Evolutionary conservation across 768 basidiomycete genomes (phyloP), one percentile per base, ranked within the genome.

Genomic region (Podaxis rugospora): DNA sequence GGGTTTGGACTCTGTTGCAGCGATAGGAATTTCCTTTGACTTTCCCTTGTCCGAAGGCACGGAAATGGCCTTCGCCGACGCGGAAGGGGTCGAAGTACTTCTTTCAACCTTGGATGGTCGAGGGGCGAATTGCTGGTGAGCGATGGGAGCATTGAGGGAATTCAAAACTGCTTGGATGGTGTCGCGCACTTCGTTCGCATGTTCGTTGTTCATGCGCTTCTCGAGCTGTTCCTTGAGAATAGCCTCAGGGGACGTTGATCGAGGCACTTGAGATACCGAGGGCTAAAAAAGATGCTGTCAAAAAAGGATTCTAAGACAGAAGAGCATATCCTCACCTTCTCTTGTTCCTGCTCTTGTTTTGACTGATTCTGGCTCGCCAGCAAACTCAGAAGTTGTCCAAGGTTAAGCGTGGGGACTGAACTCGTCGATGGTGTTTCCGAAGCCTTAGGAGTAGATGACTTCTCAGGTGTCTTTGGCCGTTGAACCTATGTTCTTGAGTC

Each of bases 81-180:
- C 18, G 51, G 18, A 14, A 40, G 28, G 35, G 4, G 51, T n/a
- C 21, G n/a, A 42, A 42, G 32, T 32, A 53, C 14, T 13, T 5
- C 54, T 11, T 32, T 9, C 32, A 32, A 32, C 32, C 32, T 32
- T 32, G 32, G n/a, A 44, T 21, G 14, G 44, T 18, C 16, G 61
- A 18, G 18, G 47, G 5, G 18, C 61, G 50, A 27, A 66, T 50
- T 7, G 51, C 49, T 28, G 66, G 14, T 9, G 23, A n/a, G 5
- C 10, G 35, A 9, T 27, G 21, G n/a, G 10, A n/a, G 71, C 69
- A 13, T 65, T 52, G 23, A 76, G 70, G 23, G 76, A 77, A 57
- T 72, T 71, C 55, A 77, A 67, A 59, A 77, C 71, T 28, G 75
- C 76, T 58, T 77, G 73, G 32, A 75, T 74, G 25, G 76, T 78